Conservation (phyloP, 2,329 filamentous ascomycete genomes). For the Pseudogymnoascus sp. region DNA sequence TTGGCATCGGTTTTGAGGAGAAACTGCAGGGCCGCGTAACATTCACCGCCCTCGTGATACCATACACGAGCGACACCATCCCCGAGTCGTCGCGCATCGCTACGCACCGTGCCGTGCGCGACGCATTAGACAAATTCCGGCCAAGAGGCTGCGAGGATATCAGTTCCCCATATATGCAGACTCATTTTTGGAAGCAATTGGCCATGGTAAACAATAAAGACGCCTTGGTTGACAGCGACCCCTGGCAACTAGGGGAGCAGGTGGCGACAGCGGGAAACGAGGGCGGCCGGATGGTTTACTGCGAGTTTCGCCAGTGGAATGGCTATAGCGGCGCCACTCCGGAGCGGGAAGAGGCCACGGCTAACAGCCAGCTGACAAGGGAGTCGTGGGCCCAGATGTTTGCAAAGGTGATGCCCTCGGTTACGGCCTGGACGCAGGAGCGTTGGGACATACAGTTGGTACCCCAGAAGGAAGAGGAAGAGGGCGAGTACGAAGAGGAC, state of each 20-base stretch:
- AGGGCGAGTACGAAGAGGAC: background rate
- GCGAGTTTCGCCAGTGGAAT: constrained; percentile 14
- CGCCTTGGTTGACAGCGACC: background rate
- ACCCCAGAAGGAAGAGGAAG: background rate
- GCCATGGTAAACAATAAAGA: background rate
- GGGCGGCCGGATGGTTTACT: constrained; percentile 16
- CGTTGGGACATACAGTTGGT: constrained; percentile 17
- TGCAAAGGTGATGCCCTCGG: constrained; percentile 19
- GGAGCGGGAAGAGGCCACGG: constrained; percentile 15
- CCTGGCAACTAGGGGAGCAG: constrained; percentile 6
- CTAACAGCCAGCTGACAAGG: constrained; percentile 14
- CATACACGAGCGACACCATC: background rate
- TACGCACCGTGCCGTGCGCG: background rate
- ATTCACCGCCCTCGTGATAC: background rate
- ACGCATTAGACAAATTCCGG: constrained; percentile 13
- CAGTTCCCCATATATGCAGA: background rate
- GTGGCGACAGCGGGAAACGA: constrained; percentile 25
- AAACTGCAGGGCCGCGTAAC: background rate
- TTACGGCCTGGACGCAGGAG: constrained; percentile 19
- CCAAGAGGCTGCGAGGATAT: constrained; percentile 15
- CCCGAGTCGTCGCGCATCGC: background rate
- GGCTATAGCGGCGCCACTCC: background rate
- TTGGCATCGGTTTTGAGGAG: background rate
- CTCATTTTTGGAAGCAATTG: background rate
- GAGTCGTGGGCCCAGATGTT: constrained; percentile 15